Conservation (phyloP, 305 asterid species). For the Fraxinus sp. region DNA sequence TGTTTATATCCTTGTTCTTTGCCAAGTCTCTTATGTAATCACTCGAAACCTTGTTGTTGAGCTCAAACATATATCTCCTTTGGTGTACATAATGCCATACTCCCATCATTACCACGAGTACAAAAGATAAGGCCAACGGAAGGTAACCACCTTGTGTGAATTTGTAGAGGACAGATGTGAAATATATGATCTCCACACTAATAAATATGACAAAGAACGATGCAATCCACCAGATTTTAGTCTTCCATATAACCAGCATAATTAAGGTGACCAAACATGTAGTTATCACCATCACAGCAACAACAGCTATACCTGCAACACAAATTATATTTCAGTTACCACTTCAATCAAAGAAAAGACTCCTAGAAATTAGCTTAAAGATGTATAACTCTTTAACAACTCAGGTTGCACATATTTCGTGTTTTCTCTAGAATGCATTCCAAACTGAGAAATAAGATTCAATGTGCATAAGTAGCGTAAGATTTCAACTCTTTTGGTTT, state of each 20-base stretch:
- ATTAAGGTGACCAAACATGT: conserved; percentile 55
- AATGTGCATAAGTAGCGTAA: too few species aligned
- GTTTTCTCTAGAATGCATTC: neutral
- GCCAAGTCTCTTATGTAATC: conserved; percentile 43
- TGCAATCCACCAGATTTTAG: conserved; percentile 53
- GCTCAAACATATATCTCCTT: conserved; percentile 60
- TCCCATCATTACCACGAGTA: conserved; percentile 57
- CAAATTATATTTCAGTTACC: neutral
- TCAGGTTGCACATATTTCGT: neutral
- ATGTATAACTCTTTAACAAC: neutral
- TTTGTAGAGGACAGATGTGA: conserved; percentile 64
- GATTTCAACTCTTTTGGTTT: neutral
- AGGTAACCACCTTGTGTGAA: conserved; percentile 72
- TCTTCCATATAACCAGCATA: conserved; percentile 70
- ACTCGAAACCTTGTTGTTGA: conserved; percentile 59
- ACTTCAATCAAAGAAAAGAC: neutral
- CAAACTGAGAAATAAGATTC: neutral
- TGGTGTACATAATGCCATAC: conserved; percentile 71
- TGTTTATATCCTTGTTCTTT: conserved; percentile 24
- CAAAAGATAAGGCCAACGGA: conserved; percentile 50
- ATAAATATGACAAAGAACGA: conserved; percentile 44
- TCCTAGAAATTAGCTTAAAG: neutral
- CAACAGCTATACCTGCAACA: conserved; percentile 62
- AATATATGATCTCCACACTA: conserved; percentile 43
- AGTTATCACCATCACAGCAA: conserved; percentile 68